Evolutionary conservation across 495 filamentous ascomycete species (phyloP).

Genomic region (Choiromyces venosus): DNA sequence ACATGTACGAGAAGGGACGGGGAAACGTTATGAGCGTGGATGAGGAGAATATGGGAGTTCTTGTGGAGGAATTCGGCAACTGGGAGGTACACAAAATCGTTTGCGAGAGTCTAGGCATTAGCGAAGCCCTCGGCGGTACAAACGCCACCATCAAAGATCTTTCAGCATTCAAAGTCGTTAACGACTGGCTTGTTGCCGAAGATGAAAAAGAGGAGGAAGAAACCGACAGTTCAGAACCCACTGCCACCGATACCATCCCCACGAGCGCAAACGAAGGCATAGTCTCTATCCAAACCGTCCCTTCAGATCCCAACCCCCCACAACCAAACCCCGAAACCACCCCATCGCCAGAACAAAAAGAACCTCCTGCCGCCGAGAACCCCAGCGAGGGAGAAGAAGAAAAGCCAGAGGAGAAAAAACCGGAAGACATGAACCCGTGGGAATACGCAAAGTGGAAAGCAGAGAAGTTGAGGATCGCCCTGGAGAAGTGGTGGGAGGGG

Average conservation of each 20-base stretch:
- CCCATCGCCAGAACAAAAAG: slow-evolving; percentile 24
- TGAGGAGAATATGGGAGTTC: not conserved
- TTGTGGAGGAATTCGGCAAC: slow-evolving; percentile 59
- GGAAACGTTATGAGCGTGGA: slow-evolving; percentile 23
- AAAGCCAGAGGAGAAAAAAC: slow-evolving; percentile 23
- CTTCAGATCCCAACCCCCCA: not conserved
- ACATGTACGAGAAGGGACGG: slow-evolving; percentile 16
- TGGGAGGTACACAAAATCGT: slow-evolving; percentile 92
- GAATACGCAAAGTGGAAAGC: slow-evolving; percentile 34
- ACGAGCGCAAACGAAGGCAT: slow-evolving; percentile 13
- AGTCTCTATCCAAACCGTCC: slow-evolving; percentile 23
- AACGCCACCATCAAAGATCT: slow-evolving; percentile 78
- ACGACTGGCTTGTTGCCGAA: not conserved
- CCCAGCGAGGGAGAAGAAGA: slow-evolving; percentile 13
- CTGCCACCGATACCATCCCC: slow-evolving; percentile 19
- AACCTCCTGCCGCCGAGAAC: not conserved
- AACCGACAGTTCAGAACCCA: slow-evolving; percentile 32
- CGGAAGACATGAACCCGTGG: slow-evolving; percentile 26
- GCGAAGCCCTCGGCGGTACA: slow-evolving; percentile 55
- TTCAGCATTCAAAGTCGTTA: slow-evolving; percentile 57
- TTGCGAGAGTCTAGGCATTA: slow-evolving; percentile 72
- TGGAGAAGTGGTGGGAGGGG: slow-evolving; percentile 38
- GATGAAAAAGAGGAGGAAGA: not conserved
- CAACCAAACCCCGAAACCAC: slow-evolving; percentile 9
- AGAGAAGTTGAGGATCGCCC: slow-evolving; percentile 34